phyloP scores from a whole-genome alignment of 108 stramenopile genomes.

The Skeletonema menzelii region DNA sequence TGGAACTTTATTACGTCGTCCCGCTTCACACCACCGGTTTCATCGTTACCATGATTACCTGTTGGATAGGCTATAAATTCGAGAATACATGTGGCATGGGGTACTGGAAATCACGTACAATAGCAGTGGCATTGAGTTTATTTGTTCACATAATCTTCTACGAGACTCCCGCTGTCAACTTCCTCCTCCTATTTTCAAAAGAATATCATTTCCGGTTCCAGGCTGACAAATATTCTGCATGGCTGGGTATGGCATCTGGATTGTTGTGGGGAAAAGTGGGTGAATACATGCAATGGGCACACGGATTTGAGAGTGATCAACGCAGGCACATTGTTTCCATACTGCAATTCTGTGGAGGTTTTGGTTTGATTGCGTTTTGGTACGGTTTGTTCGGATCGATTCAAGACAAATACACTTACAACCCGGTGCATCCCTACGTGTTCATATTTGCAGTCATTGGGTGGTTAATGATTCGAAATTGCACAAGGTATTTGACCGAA shows the following conservation, averaged over 20 bases:
- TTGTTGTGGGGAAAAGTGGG: conserved; percentile 57
- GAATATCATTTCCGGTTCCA: conserved; percentile 74
- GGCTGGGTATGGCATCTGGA: conserved; percentile 61
- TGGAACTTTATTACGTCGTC: conserved; percentile 94
- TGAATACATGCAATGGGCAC: conserved; percentile 62
- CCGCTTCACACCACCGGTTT: conserved; percentile 89
- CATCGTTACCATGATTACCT: conserved; percentile 70
- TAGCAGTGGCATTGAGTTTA: conserved; percentile 47
- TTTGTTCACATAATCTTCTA: conserved; percentile 64
- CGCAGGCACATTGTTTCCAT: conserved; percentile 30
- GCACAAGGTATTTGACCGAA: conserved; percentile 75
- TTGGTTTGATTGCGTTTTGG: conserved; percentile 54
- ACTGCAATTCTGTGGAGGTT: conserved; percentile 50
- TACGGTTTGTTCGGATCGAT: conserved; percentile 60
- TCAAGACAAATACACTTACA: conserved; percentile 82
- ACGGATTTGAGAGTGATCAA: conserved; percentile 43
- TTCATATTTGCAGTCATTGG: conserved; percentile 80
- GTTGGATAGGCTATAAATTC: conserved; percentile 41
- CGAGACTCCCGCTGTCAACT: conserved; percentile 60
- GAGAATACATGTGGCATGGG: conserved; percentile 34
- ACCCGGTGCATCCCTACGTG: conserved; percentile 86
- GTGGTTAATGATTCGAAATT: conserved; percentile 91
- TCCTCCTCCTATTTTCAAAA: conserved; percentile 57
- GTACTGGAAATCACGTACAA: conserved; percentile 50
- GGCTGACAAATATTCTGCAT: conserved; percentile 68